Base-by-base conservation (phyloP, 257 asterid species). In the Solanum habrochaites region DNA sequence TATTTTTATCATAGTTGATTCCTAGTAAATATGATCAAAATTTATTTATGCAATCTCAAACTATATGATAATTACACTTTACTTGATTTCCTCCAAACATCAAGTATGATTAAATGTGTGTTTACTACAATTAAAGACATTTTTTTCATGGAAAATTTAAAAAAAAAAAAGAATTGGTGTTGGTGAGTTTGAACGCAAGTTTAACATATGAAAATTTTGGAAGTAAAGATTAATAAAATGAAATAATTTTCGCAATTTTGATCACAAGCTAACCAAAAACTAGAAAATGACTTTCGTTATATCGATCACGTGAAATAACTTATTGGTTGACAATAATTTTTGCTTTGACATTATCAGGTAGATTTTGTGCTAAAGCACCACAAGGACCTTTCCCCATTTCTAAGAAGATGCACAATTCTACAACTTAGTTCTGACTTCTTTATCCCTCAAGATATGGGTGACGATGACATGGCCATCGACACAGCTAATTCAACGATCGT, bases 341-440 rank as follows among this genome's bases (percentile, higher is more conserved):
- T 11, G 11, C 6, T 58, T 43, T 27, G 12, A 18, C 15, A 29
- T 47, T 18, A 73, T 83, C 83, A 96, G 99, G 98, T 95, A 83
- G 99, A 96, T 82, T 95, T 89, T 88, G 92, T 92, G 88, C 90
- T 96, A 16, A 91, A 91, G 43, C 96, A 95, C 91, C 93, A 95
- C 93, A 87, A 89, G 62, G 95, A 93, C 69, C 89, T 96, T 23
- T 90, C 97, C 8, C 97, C 98, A n/a, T 96, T 96, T 88, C 82
- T 96, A 86, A 93, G 93, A 87, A 93, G 89, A 43, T 96, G 99
- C 93, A 91, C 92, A 72, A 91, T 93, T 16, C 91, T 96, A 88
- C 98, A 94, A 89, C 96, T 96, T 7, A 87, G 98, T 86, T 98
- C 98, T n/a, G 99, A 96, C 45, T 96, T 95, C 94, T 93, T 95